Evolutionary conservation across 2,329 filamentous ascomycete genomes (phyloP).

Genomic region (Nemania diffusa): DNA sequence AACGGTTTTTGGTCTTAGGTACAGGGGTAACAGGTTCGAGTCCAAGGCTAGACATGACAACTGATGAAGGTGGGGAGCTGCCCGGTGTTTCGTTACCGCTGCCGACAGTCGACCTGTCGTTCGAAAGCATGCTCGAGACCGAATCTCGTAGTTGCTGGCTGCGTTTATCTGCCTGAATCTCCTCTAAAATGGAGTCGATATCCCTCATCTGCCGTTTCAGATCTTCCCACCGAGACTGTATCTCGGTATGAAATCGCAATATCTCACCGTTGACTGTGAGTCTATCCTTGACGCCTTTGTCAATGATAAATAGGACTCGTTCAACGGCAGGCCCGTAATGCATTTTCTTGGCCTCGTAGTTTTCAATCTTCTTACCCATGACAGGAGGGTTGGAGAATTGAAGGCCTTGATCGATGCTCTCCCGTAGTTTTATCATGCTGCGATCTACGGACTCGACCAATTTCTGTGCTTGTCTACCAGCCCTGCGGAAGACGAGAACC

Average conservation of each 20-base stretch:
- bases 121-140: constrained; percentile 89
- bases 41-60: constrained; percentile 68
- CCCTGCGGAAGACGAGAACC: constrained; percentile 94
- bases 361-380: constrained; percentile 86
- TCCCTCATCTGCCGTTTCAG: constrained; percentile 81
- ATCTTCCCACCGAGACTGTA: constrained; percentile 82
- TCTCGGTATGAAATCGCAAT: constrained; percentile 83
- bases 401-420: constrained; percentile 78
- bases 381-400: constrained; percentile 76
- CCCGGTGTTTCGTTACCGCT: constrained; percentile 78
- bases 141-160: constrained; percentile 88
- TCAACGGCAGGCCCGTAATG: constrained; percentile 96
- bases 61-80: constrained; percentile 71
- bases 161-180: constrained; percentile 70
- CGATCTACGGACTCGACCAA: constrained; percentile 96
- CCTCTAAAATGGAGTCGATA: constrained; percentile 79
- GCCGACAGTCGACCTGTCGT: constrained; percentile 76
- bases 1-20: constrained; percentile 58
- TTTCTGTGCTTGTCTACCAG: constrained; percentile 89
- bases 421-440: constrained; percentile 82
- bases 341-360: constrained; percentile 91
- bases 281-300: constrained; percentile 94
- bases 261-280: constrained; percentile 97
- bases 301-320: constrained; percentile 89
- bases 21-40: constrained; percentile 60